Evolutionary conservation across 1,284 basidiomycete species (phyloP).

Genomic region (Clitocybe nebularis): DNA sequence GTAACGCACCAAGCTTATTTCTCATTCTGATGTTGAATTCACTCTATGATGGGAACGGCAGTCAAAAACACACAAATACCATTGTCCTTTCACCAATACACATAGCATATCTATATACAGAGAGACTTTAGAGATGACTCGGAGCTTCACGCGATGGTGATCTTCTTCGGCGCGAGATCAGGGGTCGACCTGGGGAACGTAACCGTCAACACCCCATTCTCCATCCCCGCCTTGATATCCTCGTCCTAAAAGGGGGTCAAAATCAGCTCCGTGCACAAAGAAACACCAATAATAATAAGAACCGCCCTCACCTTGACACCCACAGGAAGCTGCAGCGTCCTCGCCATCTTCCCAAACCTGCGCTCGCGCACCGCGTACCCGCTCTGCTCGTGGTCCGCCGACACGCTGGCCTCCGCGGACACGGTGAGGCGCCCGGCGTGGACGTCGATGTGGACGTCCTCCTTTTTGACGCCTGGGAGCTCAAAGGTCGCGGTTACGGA

Average conservation of each 20-base stretch:
- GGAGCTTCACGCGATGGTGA: conserved; percentile 10
- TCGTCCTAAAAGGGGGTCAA: conserved; percentile 15
- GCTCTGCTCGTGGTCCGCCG: conserved; percentile 31
- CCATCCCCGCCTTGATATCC: conserved; percentile 21
- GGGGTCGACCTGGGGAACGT: conserved; percentile 22
- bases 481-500: conserved; percentile 43
- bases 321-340: conserved; percentile 39
- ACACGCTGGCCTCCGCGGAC: conserved; percentile 36
- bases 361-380: conserved; percentile 47
- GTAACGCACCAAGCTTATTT: no score
- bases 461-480: conserved; percentile 39
- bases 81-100: no score
- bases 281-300: background rate
- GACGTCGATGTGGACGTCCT: conserved; percentile 37
- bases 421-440: conserved; percentile 39
- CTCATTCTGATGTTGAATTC: no score
- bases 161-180: conserved; percentile 21
- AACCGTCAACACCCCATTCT: conserved; percentile 20
- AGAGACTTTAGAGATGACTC: no score
- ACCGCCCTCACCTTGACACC: conserved; percentile 38
- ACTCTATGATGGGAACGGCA: no score
- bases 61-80: no score
- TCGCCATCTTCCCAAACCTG: conserved; percentile 41
- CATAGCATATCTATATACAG: no score
- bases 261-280: background rate